Evolutionary conservation across 2,329 filamentous ascomycete species (phyloP), one percentile per base, ranked within the genome.

Genomic region (Chaetomium strumarium): DNA sequence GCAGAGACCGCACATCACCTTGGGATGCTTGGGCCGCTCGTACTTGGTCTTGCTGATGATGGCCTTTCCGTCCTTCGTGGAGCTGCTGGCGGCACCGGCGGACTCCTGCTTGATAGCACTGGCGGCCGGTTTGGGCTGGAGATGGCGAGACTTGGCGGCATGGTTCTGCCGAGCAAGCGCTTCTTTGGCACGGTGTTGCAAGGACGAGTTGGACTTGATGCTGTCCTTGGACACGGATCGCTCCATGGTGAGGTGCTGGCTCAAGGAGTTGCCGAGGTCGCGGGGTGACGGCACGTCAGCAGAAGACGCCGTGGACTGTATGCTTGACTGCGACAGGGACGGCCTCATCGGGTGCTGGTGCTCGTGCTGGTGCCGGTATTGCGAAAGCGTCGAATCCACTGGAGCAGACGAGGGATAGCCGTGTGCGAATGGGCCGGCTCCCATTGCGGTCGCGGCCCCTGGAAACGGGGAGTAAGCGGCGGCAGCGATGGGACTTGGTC

Each of bases 1-100:
- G 71, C 90, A 96, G 54, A 80, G 72, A 1, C 70, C 66, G 67
- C 90, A 95, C 64, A 79, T 80, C 56, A 88, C 82, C 67, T 87
- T 89, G 34, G 81, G 79, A 55, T 87, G 84, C 61, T 81, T 80
- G 24, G 86, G 86, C 14, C 87, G 84, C 46, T 75, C 70, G 55
- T 79, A 78, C 37, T 70, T 64, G 49, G 71, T 67, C 59, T 73
- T 76, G 24, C 66, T 6, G 39, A 75, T 71, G 19, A 68, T 62
- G 2, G 73, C 59, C 62, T 78, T 79, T 24, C 68, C 67, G 31
- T 72, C 71, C 49, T 70, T 73, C 56, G 70, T 69, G 13, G 55
- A 68, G n/a, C 56, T 56, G 24, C 33, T 52, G 31, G 42, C 17
- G 2, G 49, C n/a, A 17, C 55, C 56, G 17, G 49, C 16, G 1